phyloP scores from a whole-genome alignment of 2,329 filamentous ascomycete genomes.

The Microascus cirrosus region DNA sequence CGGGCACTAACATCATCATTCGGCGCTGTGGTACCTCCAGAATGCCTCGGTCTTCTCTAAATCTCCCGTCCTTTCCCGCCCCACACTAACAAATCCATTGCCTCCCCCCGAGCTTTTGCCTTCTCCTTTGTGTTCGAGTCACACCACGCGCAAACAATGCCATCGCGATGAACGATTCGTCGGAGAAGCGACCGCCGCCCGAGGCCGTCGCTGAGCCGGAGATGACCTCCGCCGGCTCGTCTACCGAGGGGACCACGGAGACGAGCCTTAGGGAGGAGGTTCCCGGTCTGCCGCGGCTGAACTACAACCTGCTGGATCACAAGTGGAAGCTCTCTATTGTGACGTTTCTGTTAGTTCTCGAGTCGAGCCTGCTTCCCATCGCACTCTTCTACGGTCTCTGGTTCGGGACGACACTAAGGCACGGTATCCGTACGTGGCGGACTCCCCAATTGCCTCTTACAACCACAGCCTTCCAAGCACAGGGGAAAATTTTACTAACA shows the following conservation, averaged over 20 bases:
- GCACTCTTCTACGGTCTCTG: conserved; percentile 39
- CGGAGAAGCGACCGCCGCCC: not conserved
- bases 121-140: no score
- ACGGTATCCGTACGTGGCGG: conserved; percentile 7
- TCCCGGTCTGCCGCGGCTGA: conserved; percentile 4
- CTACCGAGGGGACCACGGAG: not conserved
- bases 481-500: not conserved
- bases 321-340: conserved; percentile 12
- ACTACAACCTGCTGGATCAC: conserved; percentile 14
- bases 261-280: not conserved
- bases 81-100: not conserved
- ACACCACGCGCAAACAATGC: not conserved
- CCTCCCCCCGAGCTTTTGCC: not conserved
- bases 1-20: not conserved
- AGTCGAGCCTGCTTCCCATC: conserved; percentile 28
- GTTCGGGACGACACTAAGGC: conserved; percentile 16
- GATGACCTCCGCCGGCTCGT: not conserved
- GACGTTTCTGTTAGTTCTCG: conserved; percentile 13
- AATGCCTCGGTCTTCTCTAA: not conserved
- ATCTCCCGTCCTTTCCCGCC: not conserved
- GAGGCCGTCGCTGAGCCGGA: not conserved
- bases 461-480: not conserved
- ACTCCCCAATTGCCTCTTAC: not conserved
- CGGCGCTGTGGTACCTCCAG: not conserved
- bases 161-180: not conserved